Conservation (phyloP, 2,329 filamentous ascomycete species). For the Tolypocladium sp. region DNA sequence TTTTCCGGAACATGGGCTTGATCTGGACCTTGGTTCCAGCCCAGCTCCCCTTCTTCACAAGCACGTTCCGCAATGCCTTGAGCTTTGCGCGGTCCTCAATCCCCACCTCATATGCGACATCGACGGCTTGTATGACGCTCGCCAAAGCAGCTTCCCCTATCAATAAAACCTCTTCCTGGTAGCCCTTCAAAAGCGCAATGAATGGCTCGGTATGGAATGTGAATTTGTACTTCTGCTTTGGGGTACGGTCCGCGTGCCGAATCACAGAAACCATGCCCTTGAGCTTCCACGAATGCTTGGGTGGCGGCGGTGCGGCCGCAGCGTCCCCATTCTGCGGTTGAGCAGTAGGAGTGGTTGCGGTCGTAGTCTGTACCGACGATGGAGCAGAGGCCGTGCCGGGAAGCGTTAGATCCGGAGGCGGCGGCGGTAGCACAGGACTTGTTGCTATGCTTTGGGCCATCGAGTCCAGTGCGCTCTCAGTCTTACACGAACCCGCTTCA, state of each 20-base stretch:
- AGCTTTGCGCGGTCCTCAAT: slow-evolving; percentile 83
- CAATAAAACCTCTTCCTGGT: slow-evolving; percentile 90
- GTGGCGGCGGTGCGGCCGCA: slow-evolving; percentile 53
- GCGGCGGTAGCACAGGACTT: slow-evolving; percentile 24
- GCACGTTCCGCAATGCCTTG: slow-evolving; percentile 72
- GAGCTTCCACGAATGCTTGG: slow-evolving; percentile 93
- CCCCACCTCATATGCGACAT: slow-evolving; percentile 66
- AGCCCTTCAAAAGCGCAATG: slow-evolving; percentile 86
- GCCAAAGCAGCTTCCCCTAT: slow-evolving; percentile 84
- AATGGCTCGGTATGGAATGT: slow-evolving; percentile 97
- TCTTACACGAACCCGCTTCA: slow-evolving; percentile 20
- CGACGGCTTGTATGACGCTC: slow-evolving; percentile 84
- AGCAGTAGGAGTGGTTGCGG: slow-evolving; percentile 11
- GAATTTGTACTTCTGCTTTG: slow-evolving; percentile 99
- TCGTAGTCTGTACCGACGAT: slow-evolving; percentile 25
- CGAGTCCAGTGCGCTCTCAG: slow-evolving; percentile 20
- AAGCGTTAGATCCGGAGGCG: slow-evolving; percentile 17
- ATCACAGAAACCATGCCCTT: slow-evolving; percentile 97
- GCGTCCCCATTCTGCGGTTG: slow-evolving; percentile 20
- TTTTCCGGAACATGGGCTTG: slow-evolving; percentile 96
- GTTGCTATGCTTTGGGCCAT: slow-evolving; percentile 25
- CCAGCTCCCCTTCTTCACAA: slow-evolving; percentile 89
- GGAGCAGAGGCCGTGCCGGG: slow-evolving; percentile 22
- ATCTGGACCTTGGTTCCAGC: slow-evolving; percentile 97
- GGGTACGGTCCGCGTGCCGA: slow-evolving; percentile 90